Evolutionary conservation across 2,329 filamentous ascomycete genomes (phyloP).

Genomic region (Acephala macrosclerotiorum): DNA sequence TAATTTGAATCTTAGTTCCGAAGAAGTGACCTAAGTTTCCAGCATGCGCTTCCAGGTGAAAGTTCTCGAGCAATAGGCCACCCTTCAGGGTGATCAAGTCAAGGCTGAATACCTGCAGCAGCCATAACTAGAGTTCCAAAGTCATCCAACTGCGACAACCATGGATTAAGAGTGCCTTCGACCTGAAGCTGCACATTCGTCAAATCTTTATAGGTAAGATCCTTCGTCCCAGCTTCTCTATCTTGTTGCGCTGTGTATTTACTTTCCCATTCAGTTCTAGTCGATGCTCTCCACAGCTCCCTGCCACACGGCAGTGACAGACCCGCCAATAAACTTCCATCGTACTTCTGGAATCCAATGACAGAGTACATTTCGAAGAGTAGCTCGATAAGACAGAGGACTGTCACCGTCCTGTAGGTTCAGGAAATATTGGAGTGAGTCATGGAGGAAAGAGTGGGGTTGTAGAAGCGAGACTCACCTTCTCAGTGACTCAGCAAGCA

Average conservation of each 20-base stretch:
- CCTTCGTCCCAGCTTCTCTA: not conserved
- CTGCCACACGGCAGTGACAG: constrained; percentile 26
- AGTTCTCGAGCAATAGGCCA: too few species aligned
- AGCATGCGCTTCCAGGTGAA: too few species aligned
- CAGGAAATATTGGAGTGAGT: not conserved
- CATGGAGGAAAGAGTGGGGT: not conserved
- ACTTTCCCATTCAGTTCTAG: constrained; percentile 24
- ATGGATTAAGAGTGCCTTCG: constrained; percentile 25
- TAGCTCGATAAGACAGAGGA: constrained; percentile 26
- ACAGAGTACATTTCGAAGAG: constrained; percentile 24
- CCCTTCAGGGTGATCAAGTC: too few species aligned
- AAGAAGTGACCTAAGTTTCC: too few species aligned
- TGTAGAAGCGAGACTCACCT: constrained; percentile 23
- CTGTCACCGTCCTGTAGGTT: constrained; percentile 25
- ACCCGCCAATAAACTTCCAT: constrained; percentile 13
- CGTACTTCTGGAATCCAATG: constrained; percentile 9
- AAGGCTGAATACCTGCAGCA: constrained; percentile 18
- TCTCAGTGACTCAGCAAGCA: constrained; percentile 26
- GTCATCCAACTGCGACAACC: constrained; percentile 29
- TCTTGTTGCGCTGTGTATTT: constrained; percentile 16
- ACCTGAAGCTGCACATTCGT: constrained; percentile 12
- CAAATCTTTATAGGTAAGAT: constrained; percentile 28
- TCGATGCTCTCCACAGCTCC: constrained; percentile 27
- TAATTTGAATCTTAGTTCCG: too few species aligned
- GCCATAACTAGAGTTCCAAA: constrained; percentile 30